These are phyloP conservation scores for Saccharomycopsis amapae DNA, from an alignment of 805 yeast species.

Conservation along the genomic window DNA sequence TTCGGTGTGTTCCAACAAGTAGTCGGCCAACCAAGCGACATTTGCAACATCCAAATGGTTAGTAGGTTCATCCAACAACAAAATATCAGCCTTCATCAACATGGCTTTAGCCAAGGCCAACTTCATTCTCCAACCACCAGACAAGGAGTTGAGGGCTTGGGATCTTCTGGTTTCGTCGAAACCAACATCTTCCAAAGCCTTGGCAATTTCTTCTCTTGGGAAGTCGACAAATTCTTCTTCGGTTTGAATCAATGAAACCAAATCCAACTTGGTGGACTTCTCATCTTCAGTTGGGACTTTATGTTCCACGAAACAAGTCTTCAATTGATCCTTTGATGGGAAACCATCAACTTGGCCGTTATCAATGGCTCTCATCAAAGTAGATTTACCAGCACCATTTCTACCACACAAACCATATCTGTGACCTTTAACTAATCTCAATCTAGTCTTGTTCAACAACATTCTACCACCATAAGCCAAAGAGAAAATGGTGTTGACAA, in stretches of 20 bases:
- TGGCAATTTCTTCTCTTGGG: slow-evolving; percentile 61
- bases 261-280: slow-evolving; percentile 62
- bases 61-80: slow-evolving; percentile 95
- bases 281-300: slow-evolving; percentile 85
- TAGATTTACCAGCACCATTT: slow-evolving; percentile 98
- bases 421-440: slow-evolving; percentile 87
- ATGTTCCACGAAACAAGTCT: slow-evolving; percentile 96
- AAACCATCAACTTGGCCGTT: slow-evolving; percentile 96
- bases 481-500: slow-evolving; percentile 91
- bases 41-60: slow-evolving; percentile 93
- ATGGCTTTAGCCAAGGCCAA: slow-evolving; percentile 97
- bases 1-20: slow-evolving; percentile 70
- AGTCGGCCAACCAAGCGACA: slow-evolving; percentile 91
- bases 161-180: slow-evolving; percentile 84
- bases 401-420: slow-evolving; percentile 97
- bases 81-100: slow-evolving; percentile 94
- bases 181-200: slow-evolving; percentile 78
- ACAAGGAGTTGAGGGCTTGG: slow-evolving; percentile 87
- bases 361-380: slow-evolving; percentile 93
- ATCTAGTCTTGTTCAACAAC: slow-evolving; percentile 86
- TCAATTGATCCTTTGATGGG: slow-evolving; percentile 79
- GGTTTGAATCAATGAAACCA: slow-evolving; percentile 78
- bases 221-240: slow-evolving; percentile 73
- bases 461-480: slow-evolving; percentile 96
- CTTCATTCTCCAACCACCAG: slow-evolving; percentile 99